These are phyloP conservation scores for Tieghemostelium lacteum DNA, from an alignment of 78 protist genomes.

Conservation along the genomic window DNA sequence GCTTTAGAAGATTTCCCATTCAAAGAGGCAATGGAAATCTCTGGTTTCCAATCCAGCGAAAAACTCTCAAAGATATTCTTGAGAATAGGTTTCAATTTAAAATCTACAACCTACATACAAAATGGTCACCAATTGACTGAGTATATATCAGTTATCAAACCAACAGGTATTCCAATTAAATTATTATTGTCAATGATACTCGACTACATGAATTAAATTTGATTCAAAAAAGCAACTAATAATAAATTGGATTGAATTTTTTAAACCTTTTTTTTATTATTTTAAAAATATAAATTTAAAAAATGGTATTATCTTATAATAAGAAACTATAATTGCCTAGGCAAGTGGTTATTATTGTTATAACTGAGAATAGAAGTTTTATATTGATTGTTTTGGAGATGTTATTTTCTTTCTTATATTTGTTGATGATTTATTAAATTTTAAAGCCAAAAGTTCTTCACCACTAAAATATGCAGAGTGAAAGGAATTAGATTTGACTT, in stretches of 20 bases:
- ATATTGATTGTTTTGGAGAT: too few relatives aligned
- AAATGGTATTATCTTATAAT: too few relatives aligned
- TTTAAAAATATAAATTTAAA: too few relatives aligned
- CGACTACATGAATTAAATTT: slow-evolving; percentile 11
- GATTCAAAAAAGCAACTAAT: neutral
- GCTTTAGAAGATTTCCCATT: slow-evolving; percentile 57
- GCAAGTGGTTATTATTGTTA: too few relatives aligned
- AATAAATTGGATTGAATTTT: neutral
- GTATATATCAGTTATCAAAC: slow-evolving; percentile 19
- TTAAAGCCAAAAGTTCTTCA: too few relatives aligned
- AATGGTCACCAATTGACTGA: neutral
- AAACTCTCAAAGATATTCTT: slow-evolving; percentile 2
- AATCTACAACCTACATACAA: slow-evolving; percentile 28
- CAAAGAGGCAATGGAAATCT: slow-evolving; percentile 60
- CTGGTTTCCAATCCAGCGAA: slow-evolving; percentile 5
- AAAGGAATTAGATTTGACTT: too few relatives aligned
- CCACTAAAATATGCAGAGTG: too few relatives aligned
- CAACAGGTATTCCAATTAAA: slow-evolving; percentile 72
- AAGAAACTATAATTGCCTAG: too few relatives aligned
- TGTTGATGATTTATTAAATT: too few relatives aligned
- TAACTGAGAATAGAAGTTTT: too few relatives aligned
- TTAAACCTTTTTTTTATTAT: neutral
- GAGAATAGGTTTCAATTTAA: slow-evolving; percentile 59
- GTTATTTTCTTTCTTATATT: too few relatives aligned
- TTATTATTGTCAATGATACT: slow-evolving; percentile 20